Percentiles rank a stretch among this genome's conserved stretches.
phyloP scores from a whole-genome alignment of 495 filamentous ascomycete species.

The Penicillium chermesinum region DNA sequence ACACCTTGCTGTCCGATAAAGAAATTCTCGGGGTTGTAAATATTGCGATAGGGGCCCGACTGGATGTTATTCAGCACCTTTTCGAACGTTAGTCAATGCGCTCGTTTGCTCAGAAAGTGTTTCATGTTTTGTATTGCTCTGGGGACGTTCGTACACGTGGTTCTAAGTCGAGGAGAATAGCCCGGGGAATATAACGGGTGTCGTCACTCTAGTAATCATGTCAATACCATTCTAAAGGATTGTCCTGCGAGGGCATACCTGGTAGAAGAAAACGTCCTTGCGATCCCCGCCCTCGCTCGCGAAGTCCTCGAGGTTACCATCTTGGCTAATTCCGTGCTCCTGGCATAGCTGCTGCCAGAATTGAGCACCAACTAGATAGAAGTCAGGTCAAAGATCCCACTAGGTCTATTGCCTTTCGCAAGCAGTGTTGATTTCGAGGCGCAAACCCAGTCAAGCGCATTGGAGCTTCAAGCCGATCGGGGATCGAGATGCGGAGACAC shows the following conservation, averaged over 20 bases:
- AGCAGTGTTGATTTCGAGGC: no score
- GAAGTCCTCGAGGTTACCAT: slow-evolving; percentile 93
- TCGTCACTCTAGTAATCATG: slow-evolving; percentile 64
- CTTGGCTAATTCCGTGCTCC: slow-evolving; percentile 95
- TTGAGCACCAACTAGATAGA: slow-evolving; percentile 69
- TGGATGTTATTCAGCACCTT: slow-evolving; percentile 90
- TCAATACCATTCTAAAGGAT: slow-evolving; percentile 5
- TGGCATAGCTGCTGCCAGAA: slow-evolving; percentile 98
- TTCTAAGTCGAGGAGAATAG: slow-evolving; percentile 92
- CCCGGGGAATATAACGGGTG: slow-evolving; percentile 94
- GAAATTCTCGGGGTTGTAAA: slow-evolving; percentile 99
- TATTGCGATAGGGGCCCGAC: slow-evolving; percentile 88
- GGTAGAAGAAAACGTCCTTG: slow-evolving; percentile 99
- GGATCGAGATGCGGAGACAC: slow-evolving; percentile 25
- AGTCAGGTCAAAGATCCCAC: slow-evolving; percentile 9
- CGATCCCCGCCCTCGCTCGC: slow-evolving; percentile 94
- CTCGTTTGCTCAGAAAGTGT: neutral
- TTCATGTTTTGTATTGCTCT: neutral
- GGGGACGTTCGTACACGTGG: slow-evolving; percentile 61
- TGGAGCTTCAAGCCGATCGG: neutral
- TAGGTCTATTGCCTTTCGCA: neutral
- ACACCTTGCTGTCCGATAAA: slow-evolving; percentile 86
- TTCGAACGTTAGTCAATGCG: slow-evolving; percentile 1
- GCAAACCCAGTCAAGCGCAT: no score
- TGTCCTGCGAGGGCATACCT: slow-evolving; percentile 46